Conservation (phyloP, 1,284 basidiomycete species). For the Fomitopsis pinicola region DNA sequence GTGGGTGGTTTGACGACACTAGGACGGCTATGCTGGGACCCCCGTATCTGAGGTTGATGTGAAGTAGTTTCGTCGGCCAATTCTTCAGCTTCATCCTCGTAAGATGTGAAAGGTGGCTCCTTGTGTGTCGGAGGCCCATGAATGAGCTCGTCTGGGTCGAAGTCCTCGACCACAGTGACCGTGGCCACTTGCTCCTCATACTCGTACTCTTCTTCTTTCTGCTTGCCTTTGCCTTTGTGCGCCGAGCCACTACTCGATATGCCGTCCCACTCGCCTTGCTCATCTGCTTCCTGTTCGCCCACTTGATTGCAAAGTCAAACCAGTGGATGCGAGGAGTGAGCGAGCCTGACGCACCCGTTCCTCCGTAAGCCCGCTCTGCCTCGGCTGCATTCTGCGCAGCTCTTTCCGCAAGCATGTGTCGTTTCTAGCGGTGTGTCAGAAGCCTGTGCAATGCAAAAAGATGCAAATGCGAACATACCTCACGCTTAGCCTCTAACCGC, state of each 20-base stretch:
- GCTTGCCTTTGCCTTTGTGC: constrained; percentile 25
- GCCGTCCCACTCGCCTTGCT: constrained; percentile 43
- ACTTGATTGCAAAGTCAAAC: neutral
- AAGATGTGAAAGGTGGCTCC: neutral
- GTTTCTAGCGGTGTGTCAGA: constrained; percentile 42
- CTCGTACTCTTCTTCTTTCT: constrained; percentile 62
- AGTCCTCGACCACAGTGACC: constrained; percentile 79
- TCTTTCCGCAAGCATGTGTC: constrained; percentile 64
- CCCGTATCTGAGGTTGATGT: neutral
- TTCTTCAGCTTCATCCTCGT: neutral
- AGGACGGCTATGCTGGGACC: too few species aligned
- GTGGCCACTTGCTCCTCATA: constrained; percentile 76
- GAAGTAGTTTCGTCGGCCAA: neutral
- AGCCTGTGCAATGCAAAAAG: neutral
- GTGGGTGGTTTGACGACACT: neutral
- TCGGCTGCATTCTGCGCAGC: constrained; percentile 65
- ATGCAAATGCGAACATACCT: constrained; percentile 42
- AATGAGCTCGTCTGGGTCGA: constrained; percentile 60
- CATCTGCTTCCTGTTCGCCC: constrained; percentile 21
- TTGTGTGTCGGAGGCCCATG: constrained; percentile 33
- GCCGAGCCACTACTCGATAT: constrained; percentile 25
- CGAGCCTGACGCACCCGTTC: constrained; percentile 25
- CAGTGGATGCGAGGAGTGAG: neutral
- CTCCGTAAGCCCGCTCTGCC: constrained; percentile 70
- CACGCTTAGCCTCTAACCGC: constrained; percentile 59